These are phyloP conservation scores for Arxiozyma slooffiae DNA, from an alignment of 1,139 yeast genomes.

Conservation along the genomic window DNA sequence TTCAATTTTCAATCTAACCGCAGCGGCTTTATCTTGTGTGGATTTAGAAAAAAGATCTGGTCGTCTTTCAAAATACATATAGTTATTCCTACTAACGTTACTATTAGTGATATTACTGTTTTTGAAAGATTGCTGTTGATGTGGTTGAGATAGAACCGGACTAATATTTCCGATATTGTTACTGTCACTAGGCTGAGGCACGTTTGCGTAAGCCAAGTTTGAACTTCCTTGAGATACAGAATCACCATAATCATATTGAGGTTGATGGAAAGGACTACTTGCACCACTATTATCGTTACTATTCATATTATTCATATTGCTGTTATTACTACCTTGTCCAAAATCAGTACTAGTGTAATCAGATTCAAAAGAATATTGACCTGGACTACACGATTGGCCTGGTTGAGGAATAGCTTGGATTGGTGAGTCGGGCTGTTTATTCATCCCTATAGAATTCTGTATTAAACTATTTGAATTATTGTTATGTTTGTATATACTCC, in stretches of 20 bases:
- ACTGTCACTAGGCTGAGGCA: conserved; percentile 6
- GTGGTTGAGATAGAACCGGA: conserved; percentile 9
- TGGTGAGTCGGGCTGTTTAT: conserved; percentile 10
- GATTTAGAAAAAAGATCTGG: conserved; percentile 63
- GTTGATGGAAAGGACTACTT: conserved; percentile 22
- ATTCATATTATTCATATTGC: not conserved
- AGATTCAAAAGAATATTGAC: conserved; percentile 24
- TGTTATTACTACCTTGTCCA: conserved; percentile 1
- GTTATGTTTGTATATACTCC: conserved; percentile 22
- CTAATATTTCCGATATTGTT: not conserved
- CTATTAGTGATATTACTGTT: conserved; percentile 15
- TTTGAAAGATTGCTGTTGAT: conserved; percentile 14
- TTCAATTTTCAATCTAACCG: conserved; percentile 60
- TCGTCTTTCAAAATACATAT: conserved; percentile 74
- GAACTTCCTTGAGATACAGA: conserved; percentile 17
- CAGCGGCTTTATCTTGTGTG: conserved; percentile 66
- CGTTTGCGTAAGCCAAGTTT: conserved; percentile 15
- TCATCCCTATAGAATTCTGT: conserved; percentile 2
- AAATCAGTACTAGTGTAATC: conserved; percentile 11
- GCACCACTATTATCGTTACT: conserved; percentile 12
- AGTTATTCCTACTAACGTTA: conserved; percentile 30
- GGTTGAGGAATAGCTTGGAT: conserved; percentile 1
- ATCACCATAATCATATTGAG: conserved; percentile 15
- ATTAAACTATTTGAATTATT: conserved; percentile 24
- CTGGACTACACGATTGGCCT: conserved; percentile 20